phyloP scores from a whole-genome alignment of 176 grass and related monocot species.

The Oropetium thomaeum region DNA sequence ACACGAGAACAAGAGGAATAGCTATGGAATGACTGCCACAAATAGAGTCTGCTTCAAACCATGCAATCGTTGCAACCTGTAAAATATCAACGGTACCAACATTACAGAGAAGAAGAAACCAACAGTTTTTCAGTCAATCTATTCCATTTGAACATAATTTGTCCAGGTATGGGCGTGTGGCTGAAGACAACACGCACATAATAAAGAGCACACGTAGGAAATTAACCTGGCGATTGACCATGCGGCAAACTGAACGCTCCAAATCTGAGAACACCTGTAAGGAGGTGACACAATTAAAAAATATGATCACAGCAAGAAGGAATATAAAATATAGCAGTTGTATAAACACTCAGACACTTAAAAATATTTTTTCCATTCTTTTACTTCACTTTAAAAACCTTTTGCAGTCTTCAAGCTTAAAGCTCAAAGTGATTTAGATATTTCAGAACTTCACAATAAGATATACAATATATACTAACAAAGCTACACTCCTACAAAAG shows the following conservation, averaged over 20 bases:
- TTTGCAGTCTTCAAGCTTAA: background rate
- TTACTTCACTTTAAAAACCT: background rate
- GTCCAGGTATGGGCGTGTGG: background rate
- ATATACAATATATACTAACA: background rate
- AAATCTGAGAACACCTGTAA: slow-evolving; percentile 96
- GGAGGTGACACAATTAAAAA: slow-evolving; percentile 35
- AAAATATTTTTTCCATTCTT: background rate
- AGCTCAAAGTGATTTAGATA: background rate
- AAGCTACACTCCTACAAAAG: background rate
- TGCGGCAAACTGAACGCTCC: slow-evolving; percentile 95
- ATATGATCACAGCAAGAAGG: background rate
- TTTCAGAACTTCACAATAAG: background rate
- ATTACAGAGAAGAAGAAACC: background rate
- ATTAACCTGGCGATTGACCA: slow-evolving; percentile 90
- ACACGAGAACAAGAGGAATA: slow-evolving; percentile 91
- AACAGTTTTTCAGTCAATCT: background rate
- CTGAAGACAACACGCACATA: background rate
- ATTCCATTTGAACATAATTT: slow-evolving; percentile 2
- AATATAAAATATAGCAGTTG: too few species aligned
- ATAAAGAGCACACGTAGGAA: slow-evolving; percentile 10
- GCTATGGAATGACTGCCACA: slow-evolving; percentile 93
- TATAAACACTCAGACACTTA: background rate
- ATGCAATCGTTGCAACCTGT: slow-evolving; percentile 95
- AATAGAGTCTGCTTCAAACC: slow-evolving; percentile 99
- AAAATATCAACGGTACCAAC: slow-evolving; percentile 15